phyloP scores from a whole-genome alignment of 306 rosid genomes.

The Inga oerstediana region DNA sequence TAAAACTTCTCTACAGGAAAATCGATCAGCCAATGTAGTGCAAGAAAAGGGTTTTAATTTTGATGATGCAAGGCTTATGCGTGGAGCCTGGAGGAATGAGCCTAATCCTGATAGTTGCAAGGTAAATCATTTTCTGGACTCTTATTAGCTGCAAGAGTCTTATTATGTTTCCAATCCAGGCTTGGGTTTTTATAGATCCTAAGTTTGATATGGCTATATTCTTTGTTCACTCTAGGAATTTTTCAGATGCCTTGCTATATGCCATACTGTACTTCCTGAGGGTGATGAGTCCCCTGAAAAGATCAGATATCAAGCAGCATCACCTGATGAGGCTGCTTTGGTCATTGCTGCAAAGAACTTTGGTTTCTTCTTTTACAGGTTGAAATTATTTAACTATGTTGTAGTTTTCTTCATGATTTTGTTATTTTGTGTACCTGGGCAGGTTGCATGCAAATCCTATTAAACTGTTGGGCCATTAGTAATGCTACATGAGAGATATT shows the following conservation, averaged over 20 bases:
- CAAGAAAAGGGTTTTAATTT: conserved; percentile 94
- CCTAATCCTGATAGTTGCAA: conserved; percentile 88
- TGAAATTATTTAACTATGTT: conserved; percentile 33
- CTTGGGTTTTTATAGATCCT: conserved; percentile 11
- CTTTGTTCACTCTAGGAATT: conserved; percentile 44
- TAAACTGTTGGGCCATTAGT: conserved; percentile 4
- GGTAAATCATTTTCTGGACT: conserved; percentile 51
- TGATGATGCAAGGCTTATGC: conserved; percentile 83
- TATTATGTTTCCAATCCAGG: conserved; percentile 19
- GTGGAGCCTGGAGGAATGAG: conserved; percentile 98
- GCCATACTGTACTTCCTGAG: conserved; percentile 95
- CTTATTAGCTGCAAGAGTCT: conserved; percentile 13
- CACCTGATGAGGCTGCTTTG: conserved; percentile 85
- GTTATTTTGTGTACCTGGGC: conserved; percentile 12
- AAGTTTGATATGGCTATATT: conserved; percentile 22
- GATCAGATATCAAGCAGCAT: conserved; percentile 89
- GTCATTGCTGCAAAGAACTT: conserved; percentile 85
- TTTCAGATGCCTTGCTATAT: conserved; percentile 86
- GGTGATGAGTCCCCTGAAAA: conserved; percentile 87
- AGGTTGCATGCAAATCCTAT: not conserved
- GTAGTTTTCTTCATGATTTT: conserved; percentile 13
- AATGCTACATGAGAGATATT: not conserved
- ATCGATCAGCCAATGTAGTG: conserved; percentile 51
- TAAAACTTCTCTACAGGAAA: conserved; percentile 52
- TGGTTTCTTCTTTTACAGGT: conserved; percentile 99